Evolutionary conservation across 192 early-diverging fungal genomes (phyloP).

Genomic region (Coemansia sp.): DNA sequence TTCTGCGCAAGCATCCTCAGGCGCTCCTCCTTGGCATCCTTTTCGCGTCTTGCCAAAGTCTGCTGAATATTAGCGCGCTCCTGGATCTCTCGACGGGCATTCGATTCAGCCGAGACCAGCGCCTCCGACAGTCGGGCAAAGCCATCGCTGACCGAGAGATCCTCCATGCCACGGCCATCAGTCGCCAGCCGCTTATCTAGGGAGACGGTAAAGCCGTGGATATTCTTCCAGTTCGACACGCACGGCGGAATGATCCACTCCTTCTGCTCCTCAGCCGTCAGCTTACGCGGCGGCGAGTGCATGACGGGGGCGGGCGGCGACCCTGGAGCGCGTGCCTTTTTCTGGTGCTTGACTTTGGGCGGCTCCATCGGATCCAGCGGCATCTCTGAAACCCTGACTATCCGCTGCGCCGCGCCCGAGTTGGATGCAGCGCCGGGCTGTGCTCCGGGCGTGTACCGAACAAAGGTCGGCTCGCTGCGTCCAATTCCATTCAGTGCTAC

Average conservation of each 20-base stretch:
- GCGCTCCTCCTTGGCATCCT: constrained; percentile 91
- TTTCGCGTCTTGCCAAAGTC: constrained; percentile 91
- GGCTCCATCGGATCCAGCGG: constrained; percentile 98
- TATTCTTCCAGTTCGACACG: constrained; percentile 99
- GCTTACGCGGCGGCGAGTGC: constrained; percentile 96
- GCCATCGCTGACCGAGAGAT: constrained; percentile 88
- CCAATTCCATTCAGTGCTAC: constrained; percentile 62
- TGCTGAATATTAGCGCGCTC: constrained; percentile 89
- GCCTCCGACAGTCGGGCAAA: constrained; percentile 97
- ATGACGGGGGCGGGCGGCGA: constrained; percentile 97
- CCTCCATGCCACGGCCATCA: constrained; percentile 94
- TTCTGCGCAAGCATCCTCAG: constrained; percentile 87
- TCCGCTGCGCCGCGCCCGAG: constrained; percentile 80
- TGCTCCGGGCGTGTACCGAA: constrained; percentile 84
- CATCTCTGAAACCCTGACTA: constrained; percentile 93
- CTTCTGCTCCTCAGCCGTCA: constrained; percentile 93
- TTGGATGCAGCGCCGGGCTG: constrained; percentile 68
- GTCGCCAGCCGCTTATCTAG: constrained; percentile 98
- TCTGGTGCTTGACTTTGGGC: constrained; percentile 89
- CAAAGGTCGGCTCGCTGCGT: constrained; percentile 76
- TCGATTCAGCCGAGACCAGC: constrained; percentile 87
- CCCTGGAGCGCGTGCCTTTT: constrained; percentile 81
- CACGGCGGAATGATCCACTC: constrained; percentile 99
- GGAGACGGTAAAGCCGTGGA: constrained; percentile 98
- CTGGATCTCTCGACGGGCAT: constrained; percentile 92